A percentile compares a stretch with the other conserved stretches of the same genome.
These are phyloP conservation scores for Linnemannia elongata DNA, from an alignment of 192 early-diverging fungal genomes.

Conservation along the genomic window DNA sequence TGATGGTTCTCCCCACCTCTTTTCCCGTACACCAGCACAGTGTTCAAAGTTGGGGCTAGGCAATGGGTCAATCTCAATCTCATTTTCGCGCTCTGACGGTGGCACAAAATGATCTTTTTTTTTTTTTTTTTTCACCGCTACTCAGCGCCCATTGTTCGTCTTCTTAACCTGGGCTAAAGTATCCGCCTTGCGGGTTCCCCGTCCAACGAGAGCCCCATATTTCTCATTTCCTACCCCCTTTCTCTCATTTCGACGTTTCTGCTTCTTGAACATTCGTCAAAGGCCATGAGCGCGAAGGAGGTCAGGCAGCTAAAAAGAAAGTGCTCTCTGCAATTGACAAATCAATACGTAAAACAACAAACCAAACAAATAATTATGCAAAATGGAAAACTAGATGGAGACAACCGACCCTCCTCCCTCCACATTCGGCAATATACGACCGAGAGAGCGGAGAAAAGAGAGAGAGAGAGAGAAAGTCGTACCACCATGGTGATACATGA, in stretches of 20 bases:
- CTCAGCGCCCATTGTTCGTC: background rate
- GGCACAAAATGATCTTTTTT: background rate
- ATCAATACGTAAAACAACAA: background rate
- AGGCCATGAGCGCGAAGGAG: background rate
- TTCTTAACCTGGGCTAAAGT: background rate
- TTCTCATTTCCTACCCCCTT: background rate
- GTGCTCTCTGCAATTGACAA: slow-evolving; percentile 3
- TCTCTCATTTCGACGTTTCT: background rate
- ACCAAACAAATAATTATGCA: background rate
- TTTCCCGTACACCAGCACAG: too few species aligned
- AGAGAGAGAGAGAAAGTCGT: background rate
- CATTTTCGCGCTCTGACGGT: too few species aligned
- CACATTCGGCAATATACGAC: background rate
- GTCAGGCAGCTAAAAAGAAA: background rate
- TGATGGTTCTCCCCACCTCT: too few species aligned
- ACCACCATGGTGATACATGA: too few species aligned
- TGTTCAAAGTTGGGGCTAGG: too few species aligned
- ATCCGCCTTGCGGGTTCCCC: background rate
- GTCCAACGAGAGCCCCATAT: background rate
- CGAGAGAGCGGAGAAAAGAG: background rate
- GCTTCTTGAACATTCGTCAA: background rate
- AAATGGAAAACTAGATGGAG: background rate
- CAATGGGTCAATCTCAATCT: too few species aligned
- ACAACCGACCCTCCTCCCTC: background rate
- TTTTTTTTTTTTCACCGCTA: background rate